Evolutionary conservation across 2,329 filamentous ascomycete genomes (phyloP).

Genomic region (Pseudogymnoascus sp.): DNA sequence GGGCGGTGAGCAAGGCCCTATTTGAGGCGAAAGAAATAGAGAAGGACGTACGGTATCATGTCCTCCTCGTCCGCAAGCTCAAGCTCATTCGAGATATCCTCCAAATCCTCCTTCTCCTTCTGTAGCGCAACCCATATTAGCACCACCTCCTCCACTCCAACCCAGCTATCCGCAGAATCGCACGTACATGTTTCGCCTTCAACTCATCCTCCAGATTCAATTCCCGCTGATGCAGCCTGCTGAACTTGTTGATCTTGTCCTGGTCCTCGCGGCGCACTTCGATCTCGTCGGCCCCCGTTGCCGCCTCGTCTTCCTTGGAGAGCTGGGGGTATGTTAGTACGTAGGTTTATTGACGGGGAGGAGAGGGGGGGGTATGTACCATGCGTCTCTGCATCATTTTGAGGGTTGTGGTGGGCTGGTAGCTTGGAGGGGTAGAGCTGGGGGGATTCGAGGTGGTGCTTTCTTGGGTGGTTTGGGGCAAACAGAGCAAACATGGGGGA

Average conservation of each 20-base stretch:
- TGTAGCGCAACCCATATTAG: conserved; percentile 33
- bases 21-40: background rate
- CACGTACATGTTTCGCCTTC: conserved; percentile 65
- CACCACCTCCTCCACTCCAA: background rate
- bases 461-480: background rate
- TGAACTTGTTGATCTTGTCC: conserved; percentile 98
- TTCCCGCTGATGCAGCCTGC: conserved; percentile 83
- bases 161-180: background rate
- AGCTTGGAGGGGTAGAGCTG: conserved; percentile 2
- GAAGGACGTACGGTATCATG: conserved; percentile 64
- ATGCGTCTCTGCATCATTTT: conserved; percentile 51
- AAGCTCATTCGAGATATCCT: conserved; percentile 83
- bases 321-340: conserved; percentile 48
- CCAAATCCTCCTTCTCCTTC: conserved; percentile 98
- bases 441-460: background rate
- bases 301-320: conserved; percentile 81
- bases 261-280: conserved; percentile 95
- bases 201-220: conserved; percentile 70
- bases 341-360: conserved; percentile 12
- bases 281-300: conserved; percentile 67
- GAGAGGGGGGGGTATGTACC: conserved; percentile 32
- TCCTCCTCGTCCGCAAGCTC: conserved; percentile 95
- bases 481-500: background rate
- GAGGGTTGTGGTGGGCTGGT: conserved; percentile 8
- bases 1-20: background rate